A percentile compares a stretch with the other conserved stretches of the same genome.
These are phyloP conservation scores for Berberis thunbergii DNA, from an alignment of 164 flowering plant genomes.

Conservation along the genomic window DNA sequence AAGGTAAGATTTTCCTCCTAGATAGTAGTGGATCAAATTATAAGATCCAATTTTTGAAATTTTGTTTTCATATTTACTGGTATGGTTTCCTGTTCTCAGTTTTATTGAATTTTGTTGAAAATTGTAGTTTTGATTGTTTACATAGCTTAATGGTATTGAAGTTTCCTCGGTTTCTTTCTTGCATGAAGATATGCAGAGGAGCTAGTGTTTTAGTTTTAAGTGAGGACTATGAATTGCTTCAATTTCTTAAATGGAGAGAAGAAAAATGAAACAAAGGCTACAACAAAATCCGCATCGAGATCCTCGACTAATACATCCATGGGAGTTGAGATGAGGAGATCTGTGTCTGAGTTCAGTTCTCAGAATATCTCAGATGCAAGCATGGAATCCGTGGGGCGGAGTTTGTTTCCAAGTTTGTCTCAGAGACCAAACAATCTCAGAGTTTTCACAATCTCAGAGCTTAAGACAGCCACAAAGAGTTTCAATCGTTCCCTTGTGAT, in stretches of 20 bases:
- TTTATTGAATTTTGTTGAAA: too few relatives aligned
- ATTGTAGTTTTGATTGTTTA: too few relatives aligned
- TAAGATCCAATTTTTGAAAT: too few relatives aligned
- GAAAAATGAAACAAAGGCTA: conserved; percentile 35
- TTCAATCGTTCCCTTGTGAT: conserved; percentile 62
- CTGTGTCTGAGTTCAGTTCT: conserved; percentile 59
- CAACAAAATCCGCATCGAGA: conserved; percentile 21
- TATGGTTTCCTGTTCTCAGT: too few relatives aligned
- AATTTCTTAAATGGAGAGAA: conserved; percentile 30
- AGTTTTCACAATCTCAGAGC: conserved; percentile 56
- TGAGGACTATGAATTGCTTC: conserved; percentile 59
- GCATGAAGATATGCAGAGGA: conserved; percentile 16
- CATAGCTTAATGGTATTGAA: too few relatives aligned
- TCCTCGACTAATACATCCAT: conserved; percentile 27
- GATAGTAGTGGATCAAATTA: too few relatives aligned
- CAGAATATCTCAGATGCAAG: conserved; percentile 53
- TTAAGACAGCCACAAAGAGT: conserved; percentile 62
- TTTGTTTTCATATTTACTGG: too few relatives aligned
- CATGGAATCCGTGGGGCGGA: conserved; percentile 42
- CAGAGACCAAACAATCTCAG: conserved; percentile 64
- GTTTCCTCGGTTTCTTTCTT: conserved; percentile 1
- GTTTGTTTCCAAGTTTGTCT: conserved; percentile 33
- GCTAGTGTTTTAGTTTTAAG: conserved; percentile 7
- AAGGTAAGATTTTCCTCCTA: too few relatives aligned
- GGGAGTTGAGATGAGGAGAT: conserved; percentile 32